These are phyloP conservation scores for Lactifluus echinatus DNA, from an alignment of 768 basidiomycete species.

Conservation along the genomic window DNA sequence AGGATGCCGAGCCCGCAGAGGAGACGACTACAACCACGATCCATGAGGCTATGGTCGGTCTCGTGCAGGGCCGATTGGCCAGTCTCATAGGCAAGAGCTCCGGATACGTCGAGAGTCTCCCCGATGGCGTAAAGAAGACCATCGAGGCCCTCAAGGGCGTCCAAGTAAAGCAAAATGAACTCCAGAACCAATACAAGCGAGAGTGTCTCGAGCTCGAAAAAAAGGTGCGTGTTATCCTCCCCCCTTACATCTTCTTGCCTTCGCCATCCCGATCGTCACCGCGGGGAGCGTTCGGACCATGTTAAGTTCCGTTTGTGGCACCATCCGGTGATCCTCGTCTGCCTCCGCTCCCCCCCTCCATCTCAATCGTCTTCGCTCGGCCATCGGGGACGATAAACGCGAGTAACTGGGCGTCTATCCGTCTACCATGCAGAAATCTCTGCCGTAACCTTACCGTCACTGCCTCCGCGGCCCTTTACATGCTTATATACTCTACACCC, in stretches of 20 bases:
- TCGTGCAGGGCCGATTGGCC: conserved; percentile 85
- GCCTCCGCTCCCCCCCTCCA: neutral
- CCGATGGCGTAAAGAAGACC: conserved; percentile 69
- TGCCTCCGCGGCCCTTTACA: neutral
- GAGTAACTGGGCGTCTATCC: neutral
- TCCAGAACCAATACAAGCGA: conserved; percentile 90
- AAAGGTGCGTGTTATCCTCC: conserved; percentile 49
- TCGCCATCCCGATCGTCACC: neutral
- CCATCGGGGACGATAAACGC: conserved; percentile 2
- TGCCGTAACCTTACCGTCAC: conserved; percentile 8
- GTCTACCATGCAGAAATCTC: neutral
- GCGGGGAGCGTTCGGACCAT: neutral
- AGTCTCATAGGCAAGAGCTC: conserved; percentile 84
- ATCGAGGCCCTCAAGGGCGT: conserved; percentile 92
- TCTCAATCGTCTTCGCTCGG: conserved; percentile 7
- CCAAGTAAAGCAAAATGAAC: conserved; percentile 82
- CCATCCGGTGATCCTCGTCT: neutral
- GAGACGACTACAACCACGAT: conserved; percentile 46
- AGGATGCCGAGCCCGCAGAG: conserved; percentile 67
- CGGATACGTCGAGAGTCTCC: conserved; percentile 88
- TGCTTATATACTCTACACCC: neutral
- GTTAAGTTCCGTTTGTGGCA: neutral
- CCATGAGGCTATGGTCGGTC: conserved; percentile 62
- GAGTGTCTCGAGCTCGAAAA: conserved; percentile 95
- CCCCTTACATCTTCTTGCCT: neutral